Conservation (phyloP, 345 rosid species). For the Clausena lansium region DNA sequence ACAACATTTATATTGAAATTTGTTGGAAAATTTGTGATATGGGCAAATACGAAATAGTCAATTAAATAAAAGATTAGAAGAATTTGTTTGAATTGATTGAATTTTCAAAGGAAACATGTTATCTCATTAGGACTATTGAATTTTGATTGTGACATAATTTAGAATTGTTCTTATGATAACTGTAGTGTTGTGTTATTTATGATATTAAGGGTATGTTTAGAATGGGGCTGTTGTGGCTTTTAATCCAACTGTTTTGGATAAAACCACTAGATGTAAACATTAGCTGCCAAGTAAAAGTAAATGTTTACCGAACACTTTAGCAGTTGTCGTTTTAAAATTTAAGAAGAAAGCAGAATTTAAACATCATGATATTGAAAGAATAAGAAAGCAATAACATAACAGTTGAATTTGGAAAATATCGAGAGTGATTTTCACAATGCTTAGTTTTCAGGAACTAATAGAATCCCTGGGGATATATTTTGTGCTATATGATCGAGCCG, state of each 20-base stretch:
- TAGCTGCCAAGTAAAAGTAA: not conserved
- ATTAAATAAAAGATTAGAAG: too few relatives aligned
- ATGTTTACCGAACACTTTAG: not conserved
- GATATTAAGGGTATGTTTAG: not conserved
- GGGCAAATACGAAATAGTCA: not conserved
- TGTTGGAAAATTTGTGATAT: not conserved
- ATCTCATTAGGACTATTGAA: not conserved
- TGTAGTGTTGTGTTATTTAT: too few relatives aligned
- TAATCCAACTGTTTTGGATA: not conserved
- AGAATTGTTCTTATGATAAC: not conserved
- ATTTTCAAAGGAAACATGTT: not conserved
- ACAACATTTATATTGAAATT: not conserved
- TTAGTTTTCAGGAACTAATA: constrained; percentile 66
- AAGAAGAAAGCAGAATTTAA: not conserved
- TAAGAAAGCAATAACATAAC: not conserved
- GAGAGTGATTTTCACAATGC: constrained; percentile 20
- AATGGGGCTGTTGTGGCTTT: not conserved
- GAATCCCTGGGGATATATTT: constrained; percentile 67
- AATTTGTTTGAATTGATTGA: not conserved
- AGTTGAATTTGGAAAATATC: not conserved
- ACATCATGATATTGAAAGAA: not conserved
- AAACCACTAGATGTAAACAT: too few relatives aligned
- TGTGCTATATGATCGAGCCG: constrained; percentile 77
- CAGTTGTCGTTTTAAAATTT: too few relatives aligned
- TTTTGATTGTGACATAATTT: not conserved